phyloP scores from a whole-genome alignment of 345 rosid genomes.

The Melastoma malabathricum region DNA sequence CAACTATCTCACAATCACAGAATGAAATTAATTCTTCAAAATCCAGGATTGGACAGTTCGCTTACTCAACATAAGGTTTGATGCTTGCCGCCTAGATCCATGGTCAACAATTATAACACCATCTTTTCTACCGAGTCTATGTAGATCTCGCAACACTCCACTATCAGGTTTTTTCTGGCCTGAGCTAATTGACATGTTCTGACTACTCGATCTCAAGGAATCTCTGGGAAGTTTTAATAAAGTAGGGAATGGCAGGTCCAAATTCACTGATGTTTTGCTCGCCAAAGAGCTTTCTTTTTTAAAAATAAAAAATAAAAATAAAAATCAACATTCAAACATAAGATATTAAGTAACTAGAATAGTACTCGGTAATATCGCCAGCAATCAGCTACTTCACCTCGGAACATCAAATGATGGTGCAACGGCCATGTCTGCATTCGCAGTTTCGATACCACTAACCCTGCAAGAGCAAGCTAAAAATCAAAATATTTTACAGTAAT shows the following conservation, averaged over 20 bases:
- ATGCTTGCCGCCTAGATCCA: conserved; percentile 79
- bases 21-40: conserved; percentile 1
- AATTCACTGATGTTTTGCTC: conserved; percentile 1
- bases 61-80: conserved; percentile 81
- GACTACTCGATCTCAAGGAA: conserved; percentile 7
- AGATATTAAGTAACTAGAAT: too few relatives aligned
- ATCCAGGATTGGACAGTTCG: not conserved
- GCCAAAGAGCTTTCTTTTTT: not conserved
- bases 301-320: not conserved
- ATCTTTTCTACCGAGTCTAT: conserved; percentile 37
- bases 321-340: too few relatives aligned
- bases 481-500: too few relatives aligned
- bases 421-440: too few relatives aligned
- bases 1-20: not conserved
- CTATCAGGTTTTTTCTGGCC: conserved; percentile 18
- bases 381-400: too few relatives aligned
- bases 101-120: conserved; percentile 86
- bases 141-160: conserved; percentile 12
- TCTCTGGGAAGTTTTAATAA: conserved; percentile 13
- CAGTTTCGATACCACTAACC: too few relatives aligned
- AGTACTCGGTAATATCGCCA: too few relatives aligned
- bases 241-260: conserved; percentile 7
- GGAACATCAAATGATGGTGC: too few relatives aligned
- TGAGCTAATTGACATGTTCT: conserved; percentile 8
- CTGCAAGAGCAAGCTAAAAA: too few relatives aligned